Percentiles rank a stretch among this genome's conserved stretches.
phyloP scores from a whole-genome alignment of 2,329 filamentous ascomycete species.

The Fusarium gaditjirri region DNA sequence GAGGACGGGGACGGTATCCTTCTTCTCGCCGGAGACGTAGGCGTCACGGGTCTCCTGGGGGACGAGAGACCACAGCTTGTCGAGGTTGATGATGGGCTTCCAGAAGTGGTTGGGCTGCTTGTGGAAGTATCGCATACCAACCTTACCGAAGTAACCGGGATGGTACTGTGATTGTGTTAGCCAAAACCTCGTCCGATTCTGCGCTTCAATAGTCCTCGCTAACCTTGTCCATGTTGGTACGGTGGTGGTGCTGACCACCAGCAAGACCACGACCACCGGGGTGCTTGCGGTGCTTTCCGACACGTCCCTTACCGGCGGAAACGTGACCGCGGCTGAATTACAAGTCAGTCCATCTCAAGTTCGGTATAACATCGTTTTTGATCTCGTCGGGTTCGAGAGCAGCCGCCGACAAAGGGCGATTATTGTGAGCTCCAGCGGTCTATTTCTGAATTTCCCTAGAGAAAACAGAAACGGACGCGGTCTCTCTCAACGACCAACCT shows the following conservation, averaged over 20 bases:
- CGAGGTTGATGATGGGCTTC: constrained; percentile 98
- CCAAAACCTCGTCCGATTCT: constrained; percentile 14
- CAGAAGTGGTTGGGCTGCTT: constrained; percentile 95
- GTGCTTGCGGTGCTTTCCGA: constrained; percentile 98
- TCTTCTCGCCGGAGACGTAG: constrained; percentile 83
- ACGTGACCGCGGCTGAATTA: constrained; percentile 89
- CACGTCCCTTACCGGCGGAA: constrained; percentile 96
- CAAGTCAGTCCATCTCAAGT: constrained; percentile 43
- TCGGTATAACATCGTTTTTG: constrained; percentile 4
- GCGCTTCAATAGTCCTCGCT: constrained; percentile 59
- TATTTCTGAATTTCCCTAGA: neutral
- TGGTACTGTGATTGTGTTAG: constrained; percentile 74
- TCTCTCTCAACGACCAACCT: constrained; percentile 37
- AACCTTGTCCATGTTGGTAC: constrained; percentile 76
- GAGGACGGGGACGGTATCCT: constrained; percentile 95
- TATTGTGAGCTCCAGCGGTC: constrained; percentile 36
- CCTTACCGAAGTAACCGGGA: constrained; percentile 99
- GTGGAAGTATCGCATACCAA: constrained; percentile 97
- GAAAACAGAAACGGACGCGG: constrained; percentile 8
- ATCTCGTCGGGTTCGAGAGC: constrained; percentile 11
- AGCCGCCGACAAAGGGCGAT: constrained; percentile 34
- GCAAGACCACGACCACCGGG: constrained; percentile 86
- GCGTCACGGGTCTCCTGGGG: constrained; percentile 92
- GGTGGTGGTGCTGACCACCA: constrained; percentile 95
- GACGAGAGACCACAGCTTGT: constrained; percentile 98